Conservation (phyloP, 805 yeast species). For the Isabelozyma heimii region DNA sequence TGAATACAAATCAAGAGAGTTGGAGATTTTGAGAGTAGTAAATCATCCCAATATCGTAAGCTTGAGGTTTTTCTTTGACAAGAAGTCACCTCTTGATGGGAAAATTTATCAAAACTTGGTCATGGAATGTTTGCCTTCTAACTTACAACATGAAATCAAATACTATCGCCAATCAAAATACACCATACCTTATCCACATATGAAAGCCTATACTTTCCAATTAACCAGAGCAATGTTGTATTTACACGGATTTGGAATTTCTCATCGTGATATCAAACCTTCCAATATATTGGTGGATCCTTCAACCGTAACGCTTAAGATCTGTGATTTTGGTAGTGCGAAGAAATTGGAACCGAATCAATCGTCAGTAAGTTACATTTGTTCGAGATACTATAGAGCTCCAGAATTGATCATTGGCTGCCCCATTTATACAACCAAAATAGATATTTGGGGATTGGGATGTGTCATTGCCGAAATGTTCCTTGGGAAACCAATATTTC, state of each 20-base stretch:
- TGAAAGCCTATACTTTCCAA: conserved; percentile 76
- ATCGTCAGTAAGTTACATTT: conserved; percentile 92
- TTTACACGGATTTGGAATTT: conserved; percentile 74
- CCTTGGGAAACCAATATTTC: conserved; percentile 91
- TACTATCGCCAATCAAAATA: conserved; percentile 59
- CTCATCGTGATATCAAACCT: conserved; percentile 85
- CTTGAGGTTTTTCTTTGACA: conserved; percentile 68
- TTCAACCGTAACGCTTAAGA: conserved; percentile 58
- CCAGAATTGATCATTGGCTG: conserved; percentile 95
- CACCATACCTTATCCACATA: conserved; percentile 67
- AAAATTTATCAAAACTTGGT: conserved; percentile 76
- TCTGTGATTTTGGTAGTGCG: conserved; percentile 86
- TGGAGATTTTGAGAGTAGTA: conserved; percentile 71
- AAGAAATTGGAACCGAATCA: conserved; percentile 73
- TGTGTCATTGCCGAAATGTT: conserved; percentile 95
- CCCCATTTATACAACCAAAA: conserved; percentile 80
- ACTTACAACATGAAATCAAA: conserved; percentile 72
- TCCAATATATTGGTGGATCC: conserved; percentile 80
- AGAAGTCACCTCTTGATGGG: conserved; percentile 53
- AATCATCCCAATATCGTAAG: conserved; percentile 78
- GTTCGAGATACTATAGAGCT: conserved; percentile 93
- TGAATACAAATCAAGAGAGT: conserved; percentile 78
- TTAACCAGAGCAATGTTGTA: conserved; percentile 82
- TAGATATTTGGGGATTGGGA: conserved; percentile 97
- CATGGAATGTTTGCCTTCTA: conserved; percentile 85